Evolutionary conservation across 768 basidiomycete genomes (phyloP).

Genomic region (Postia placenta): DNA sequence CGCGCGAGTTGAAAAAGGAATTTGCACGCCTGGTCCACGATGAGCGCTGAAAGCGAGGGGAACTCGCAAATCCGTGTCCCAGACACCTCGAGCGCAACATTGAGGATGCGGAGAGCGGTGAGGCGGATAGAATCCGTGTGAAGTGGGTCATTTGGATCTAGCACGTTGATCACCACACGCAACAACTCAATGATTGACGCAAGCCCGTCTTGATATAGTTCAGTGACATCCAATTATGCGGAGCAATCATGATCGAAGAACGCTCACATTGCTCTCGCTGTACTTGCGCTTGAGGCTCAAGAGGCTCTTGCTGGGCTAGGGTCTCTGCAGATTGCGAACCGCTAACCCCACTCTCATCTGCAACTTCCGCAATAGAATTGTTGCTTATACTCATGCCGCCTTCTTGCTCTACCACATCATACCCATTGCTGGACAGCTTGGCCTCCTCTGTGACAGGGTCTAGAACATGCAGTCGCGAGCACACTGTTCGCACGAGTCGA

Average conservation of each 20-base stretch:
- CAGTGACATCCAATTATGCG: background rate
- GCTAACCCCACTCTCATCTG: background rate
- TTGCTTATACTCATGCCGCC: slow-evolving; percentile 55
- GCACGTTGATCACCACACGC: slow-evolving; percentile 89
- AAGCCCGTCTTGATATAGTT: slow-evolving; percentile 79
- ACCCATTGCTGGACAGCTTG: slow-evolving; percentile 46
- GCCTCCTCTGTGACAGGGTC: slow-evolving; percentile 65
- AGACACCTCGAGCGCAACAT: slow-evolving; percentile 81
- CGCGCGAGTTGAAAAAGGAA: slow-evolving; percentile 95
- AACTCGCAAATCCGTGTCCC: slow-evolving; percentile 72
- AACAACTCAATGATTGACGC: slow-evolving; percentile 90
- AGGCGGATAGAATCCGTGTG: slow-evolving; percentile 96
- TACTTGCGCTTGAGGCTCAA: background rate
- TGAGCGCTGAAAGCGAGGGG: slow-evolving; percentile 67
- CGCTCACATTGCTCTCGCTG: slow-evolving; percentile 1
- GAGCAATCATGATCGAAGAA: background rate
- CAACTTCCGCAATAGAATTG: slow-evolving; percentile 15
- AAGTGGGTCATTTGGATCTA: slow-evolving; percentile 90
- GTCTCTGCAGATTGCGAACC: background rate
- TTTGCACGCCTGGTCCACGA: slow-evolving; percentile 90
- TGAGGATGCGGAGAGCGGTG: slow-evolving; percentile 81
- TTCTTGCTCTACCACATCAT: slow-evolving; percentile 49
- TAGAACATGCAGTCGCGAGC: slow-evolving; percentile 61
- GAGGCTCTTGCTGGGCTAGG: background rate
- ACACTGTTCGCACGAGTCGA: slow-evolving; percentile 75